These are phyloP conservation scores for Ceriops tagal DNA, from an alignment of 345 rosid species.

Conservation along the genomic window DNA sequence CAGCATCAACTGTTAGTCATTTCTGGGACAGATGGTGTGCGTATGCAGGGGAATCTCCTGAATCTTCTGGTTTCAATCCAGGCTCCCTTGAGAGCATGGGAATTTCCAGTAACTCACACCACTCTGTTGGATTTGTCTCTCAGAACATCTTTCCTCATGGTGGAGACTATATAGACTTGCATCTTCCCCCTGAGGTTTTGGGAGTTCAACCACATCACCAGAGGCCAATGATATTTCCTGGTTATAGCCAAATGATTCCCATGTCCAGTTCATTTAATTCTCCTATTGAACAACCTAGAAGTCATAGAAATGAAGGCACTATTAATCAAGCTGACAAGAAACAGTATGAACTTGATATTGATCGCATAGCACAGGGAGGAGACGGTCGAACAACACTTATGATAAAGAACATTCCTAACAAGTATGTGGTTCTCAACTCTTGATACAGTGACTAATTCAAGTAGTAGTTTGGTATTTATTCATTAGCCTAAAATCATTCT, in stretches of 20 bases:
- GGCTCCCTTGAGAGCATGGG: constrained; percentile 55
- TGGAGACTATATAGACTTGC: constrained; percentile 56
- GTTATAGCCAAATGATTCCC: constrained; percentile 61
- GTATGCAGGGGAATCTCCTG: constrained; percentile 72
- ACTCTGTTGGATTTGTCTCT: constrained; percentile 39
- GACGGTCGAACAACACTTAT: constrained; percentile 86
- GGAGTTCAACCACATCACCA: constrained; percentile 70
- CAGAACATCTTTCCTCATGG: constrained; percentile 42
- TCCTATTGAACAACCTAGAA: constrained; percentile 68
- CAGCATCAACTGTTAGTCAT: constrained; percentile 71
- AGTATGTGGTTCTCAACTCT: constrained; percentile 40
- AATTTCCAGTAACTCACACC: constrained; percentile 36
- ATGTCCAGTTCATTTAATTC: constrained; percentile 62
- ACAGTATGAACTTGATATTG: constrained; percentile 83
- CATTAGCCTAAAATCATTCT: background rate
- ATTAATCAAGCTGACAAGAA: constrained; percentile 68
- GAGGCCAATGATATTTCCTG: constrained; percentile 65
- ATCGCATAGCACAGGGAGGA: constrained; percentile 70
- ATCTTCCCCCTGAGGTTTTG: constrained; percentile 36
- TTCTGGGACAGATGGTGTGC: constrained; percentile 76
- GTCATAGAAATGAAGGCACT: constrained; percentile 68
- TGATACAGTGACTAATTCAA: background rate
- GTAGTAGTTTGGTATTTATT: background rate
- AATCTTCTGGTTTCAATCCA: constrained; percentile 51
- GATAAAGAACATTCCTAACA: constrained; percentile 97